Base-by-base conservation (phyloP, 2,329 filamentous ascomycete genomes). In the Passalora sequoiae region DNA sequence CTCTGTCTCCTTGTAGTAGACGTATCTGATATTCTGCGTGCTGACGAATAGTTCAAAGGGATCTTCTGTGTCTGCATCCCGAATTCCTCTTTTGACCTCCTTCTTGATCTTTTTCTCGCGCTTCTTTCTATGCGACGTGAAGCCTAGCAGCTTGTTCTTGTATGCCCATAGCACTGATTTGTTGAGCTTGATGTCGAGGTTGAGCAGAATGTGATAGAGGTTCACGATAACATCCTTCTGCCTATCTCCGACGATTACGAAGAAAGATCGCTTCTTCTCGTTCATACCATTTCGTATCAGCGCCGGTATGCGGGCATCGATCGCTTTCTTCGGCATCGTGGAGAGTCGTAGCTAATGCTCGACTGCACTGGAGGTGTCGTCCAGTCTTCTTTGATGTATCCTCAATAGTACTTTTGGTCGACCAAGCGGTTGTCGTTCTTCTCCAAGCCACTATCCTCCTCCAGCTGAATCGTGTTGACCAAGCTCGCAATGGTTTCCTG, bases 1-100 rank as follows among this genome's bases (percentile, higher is more conserved):
- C 61, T 98, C 92, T 20, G 92, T 97, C 72, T 98, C 92, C 70
- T 98, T 98, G 75, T 98, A 98, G 76, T 95, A 98, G 45, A 92
- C 88, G 77, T 98, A 98, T 67, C 92, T 86, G 65, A 98, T 95
- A 67, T 96, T 89, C 71, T 97, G 86, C 44, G 95, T 81, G 46
- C 89, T 92, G 58, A 97, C 84, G 69, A 97, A 98, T 42, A 97
- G 79, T 70, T 98, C 92, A 72, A 98, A 98, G 0, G 92, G 86
- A 64, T 98, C 92, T 64, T 94, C 88, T 42, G 81, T 78, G 66
- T 98, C 95, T 50, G 86, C 80, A 67, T 98, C 92, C 61, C 94
- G 81, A 55, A 89, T 88, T 32, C 92, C 92, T 59, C 89, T 80
- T 72, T 94, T 96, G 67, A 98, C 88, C 62, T 98, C 92, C 68